Evolutionary conservation across 1,284 basidiomycete genomes (phyloP), one percentile per base, ranked within the genome.

Genomic region (Stereum hirsutum): DNA sequence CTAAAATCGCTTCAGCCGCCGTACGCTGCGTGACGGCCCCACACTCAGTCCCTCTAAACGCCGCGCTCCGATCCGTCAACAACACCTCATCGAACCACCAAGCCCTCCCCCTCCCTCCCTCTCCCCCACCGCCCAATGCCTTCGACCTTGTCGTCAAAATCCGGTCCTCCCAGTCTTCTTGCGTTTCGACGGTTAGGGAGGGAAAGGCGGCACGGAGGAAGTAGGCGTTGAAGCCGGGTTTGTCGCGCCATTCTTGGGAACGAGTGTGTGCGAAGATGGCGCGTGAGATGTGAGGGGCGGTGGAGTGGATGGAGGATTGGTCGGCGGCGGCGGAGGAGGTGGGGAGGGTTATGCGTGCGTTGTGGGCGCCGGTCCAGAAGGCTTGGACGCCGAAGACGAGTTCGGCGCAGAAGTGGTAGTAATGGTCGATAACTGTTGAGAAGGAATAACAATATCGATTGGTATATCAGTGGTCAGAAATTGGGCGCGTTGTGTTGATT

Each of bases 391-490:
- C 85, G 37, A 89, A 65, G 45, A 88, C 62, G 39, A 88, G 72
- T 56, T 90, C 87, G 0, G 81, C 86, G 27, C 81, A 82, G 49
- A 88, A 80, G 61, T 90, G 87, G 60, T 89, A 90, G 59, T 88
- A 89, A 57, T 90, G 87, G 44, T 72, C 67, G 24, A 89, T 70
- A 66, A 89, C 70, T 74, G 40, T 5, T 27, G 5, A 30, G 30
- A 26, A 14, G n/a, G 8, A 24, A 30, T 4, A 12, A 37, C 52
- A 31, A 52, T 42, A 17, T 39, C 12, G 19, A 26, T 39, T 6
- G 15, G 21, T 45, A 36, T 12, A 14, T 2, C 15, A n/a, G n/a
- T n/a, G n/a, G n/a, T n/a, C n/a, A n/a, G n/a, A n/a, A n/a, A n/a
- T n/a, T n/a, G n/a, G 27, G 20, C 15, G n/a, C 41, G 36, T 15